Percentiles rank a stretch among this genome's conserved stretches.
These are phyloP conservation scores for Salix purpurea DNA, from an alignment of 345 rosid species.

Conservation along the genomic window DNA sequence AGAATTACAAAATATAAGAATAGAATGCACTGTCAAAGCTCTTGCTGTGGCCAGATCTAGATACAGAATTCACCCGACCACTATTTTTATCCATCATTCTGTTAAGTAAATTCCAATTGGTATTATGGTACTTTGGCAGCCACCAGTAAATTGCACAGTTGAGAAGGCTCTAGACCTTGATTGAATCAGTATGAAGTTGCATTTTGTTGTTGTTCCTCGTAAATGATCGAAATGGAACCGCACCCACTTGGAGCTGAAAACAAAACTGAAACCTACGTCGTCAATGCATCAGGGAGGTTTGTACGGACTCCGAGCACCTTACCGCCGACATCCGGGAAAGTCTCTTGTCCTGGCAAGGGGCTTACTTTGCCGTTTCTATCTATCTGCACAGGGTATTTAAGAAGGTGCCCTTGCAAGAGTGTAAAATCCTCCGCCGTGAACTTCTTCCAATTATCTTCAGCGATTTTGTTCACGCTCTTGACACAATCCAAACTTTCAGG, in stretches of 20 bases:
- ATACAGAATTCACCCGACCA: not conserved
- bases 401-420: conserved; percentile 62
- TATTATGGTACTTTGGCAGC: not conserved
- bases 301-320: conserved; percentile 62
- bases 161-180: not conserved
- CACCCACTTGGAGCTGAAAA: not conserved
- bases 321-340: conserved; percentile 84
- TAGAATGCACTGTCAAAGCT: not conserved
- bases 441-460: conserved; percentile 68
- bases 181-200: not conserved
- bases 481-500: conserved; percentile 59
- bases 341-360: conserved; percentile 54
- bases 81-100: not conserved
- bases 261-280: conserved; percentile 36
- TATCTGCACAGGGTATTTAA: conserved; percentile 62
- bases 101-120: not conserved
- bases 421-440: conserved; percentile 40
- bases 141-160: not conserved
- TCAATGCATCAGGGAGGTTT: conserved; percentile 66
- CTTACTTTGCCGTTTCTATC: conserved; percentile 49
- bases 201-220: no score
- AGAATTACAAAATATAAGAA: no score
- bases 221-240: not conserved
- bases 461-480: conserved; percentile 53
- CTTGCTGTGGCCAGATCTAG: not conserved